Base-by-base conservation (phyloP, 768 basidiomycete species). In the Dioszegia hungarica region DNA sequence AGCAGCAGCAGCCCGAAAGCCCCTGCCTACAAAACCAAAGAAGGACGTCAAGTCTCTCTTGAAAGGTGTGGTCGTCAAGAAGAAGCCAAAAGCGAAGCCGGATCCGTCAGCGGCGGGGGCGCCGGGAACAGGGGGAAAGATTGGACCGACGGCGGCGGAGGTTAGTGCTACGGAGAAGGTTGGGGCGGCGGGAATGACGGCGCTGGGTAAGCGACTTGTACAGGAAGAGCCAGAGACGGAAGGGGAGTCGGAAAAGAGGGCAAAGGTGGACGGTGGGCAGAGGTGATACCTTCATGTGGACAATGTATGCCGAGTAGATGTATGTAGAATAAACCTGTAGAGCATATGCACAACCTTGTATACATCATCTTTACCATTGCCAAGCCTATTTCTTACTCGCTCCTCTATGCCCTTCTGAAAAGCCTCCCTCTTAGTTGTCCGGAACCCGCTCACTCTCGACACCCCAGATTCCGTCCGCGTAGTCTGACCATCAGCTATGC, bases 1-100 rank as follows among this genome's bases (percentile, higher is more conserved):
- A 15, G 20, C 31, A 14, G 60, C 34, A 1, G 10, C 40, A 2
- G 19, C 24, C 24, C 34, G 52, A 5, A 74, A 70, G 61, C 51
- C 68, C 24, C 61, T 66, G 37, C 25, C 17, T 10, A 37, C 22
- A 14, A 51, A 51, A 38, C 36, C 49, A 20, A 71, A 68, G 62
- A 74, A 71, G 51, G 67, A 72, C 33, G 68, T 76, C 34, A 74
- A 73, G 54, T 62, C 59, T 5, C 53, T 76, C 36, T 53, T 76
- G 54, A 76, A 74, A 48, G 75, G 75, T 12, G 61, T 75, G 10
- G 68, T 74, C 8, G 73, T 76, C 27, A 72, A 71, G 63, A 76
- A 74, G 68, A 76, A 74, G 43, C 60, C 70, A 5, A 71, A 68
- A 34, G 11, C 50, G 14, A 31, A 24, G 43, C 3, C 43, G 5